These are phyloP conservation scores for Phtheirospermum japonicum DNA, from an alignment of 257 asterid species.

Conservation along the genomic window DNA sequence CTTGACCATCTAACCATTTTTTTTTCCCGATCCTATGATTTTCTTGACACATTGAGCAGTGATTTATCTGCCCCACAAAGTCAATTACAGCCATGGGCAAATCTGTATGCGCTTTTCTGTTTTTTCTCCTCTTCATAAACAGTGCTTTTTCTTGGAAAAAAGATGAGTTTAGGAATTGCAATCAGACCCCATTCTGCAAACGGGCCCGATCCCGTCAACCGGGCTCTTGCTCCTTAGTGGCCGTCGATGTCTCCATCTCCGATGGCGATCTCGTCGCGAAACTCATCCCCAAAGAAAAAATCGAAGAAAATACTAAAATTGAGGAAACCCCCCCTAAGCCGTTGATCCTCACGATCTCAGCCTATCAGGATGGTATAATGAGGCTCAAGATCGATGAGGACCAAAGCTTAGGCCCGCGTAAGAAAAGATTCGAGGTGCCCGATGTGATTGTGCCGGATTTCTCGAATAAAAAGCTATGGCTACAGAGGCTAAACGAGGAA, in stretches of 20 bases:
- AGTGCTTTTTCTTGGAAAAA: slow-evolving; percentile 60
- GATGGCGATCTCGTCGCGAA: slow-evolving; percentile 69
- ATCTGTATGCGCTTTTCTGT: background rate
- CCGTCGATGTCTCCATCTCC: slow-evolving; percentile 52
- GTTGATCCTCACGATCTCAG: slow-evolving; percentile 57
- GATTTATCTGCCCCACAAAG: background rate
- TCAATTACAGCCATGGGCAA: slow-evolving; percentile 21
- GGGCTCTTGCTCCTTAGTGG: slow-evolving; percentile 45
- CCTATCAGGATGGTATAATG: slow-evolving; percentile 83
- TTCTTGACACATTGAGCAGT: background rate
- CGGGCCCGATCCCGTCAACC: slow-evolving; percentile 67
- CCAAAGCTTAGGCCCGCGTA: slow-evolving; percentile 56
- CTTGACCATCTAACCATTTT: background rate
- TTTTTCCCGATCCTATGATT: slow-evolving; percentile 8
- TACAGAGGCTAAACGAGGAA: slow-evolving; percentile 66
- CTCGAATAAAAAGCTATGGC: slow-evolving; percentile 62
- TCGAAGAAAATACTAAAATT: slow-evolving; percentile 27
- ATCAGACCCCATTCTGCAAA: slow-evolving; percentile 81
- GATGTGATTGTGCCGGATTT: slow-evolving; percentile 84
- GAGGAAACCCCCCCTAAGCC: slow-evolving; percentile 38
- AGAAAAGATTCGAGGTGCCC: slow-evolving; percentile 94
- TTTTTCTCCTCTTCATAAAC: slow-evolving; percentile 29
- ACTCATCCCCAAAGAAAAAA: slow-evolving; percentile 36
- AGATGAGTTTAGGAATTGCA: slow-evolving; percentile 75
- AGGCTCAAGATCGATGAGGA: slow-evolving; percentile 91